Evolutionary conservation across 225 moss, liverwort and hornwort genomes (phyloP).

Genomic region (Anthoceros angustus): DNA sequence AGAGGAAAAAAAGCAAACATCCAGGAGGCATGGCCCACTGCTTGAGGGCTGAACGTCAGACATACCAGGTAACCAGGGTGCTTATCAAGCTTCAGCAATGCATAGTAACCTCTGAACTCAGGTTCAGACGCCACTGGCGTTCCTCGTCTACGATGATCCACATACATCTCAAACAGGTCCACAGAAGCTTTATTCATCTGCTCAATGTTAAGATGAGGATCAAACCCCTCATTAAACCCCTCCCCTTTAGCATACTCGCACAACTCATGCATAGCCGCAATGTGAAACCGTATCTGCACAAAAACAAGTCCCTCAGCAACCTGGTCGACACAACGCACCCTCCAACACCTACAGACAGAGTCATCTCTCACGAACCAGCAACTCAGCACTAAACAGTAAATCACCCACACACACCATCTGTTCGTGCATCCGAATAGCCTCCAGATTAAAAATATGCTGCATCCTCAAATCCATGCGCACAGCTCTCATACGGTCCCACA

Average conservation of each 20-base stretch:
- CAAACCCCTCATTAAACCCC: conserved; percentile 87
- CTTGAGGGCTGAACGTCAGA: conserved; percentile 1
- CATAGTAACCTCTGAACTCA: conserved; percentile 96
- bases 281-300: conserved; percentile 89
- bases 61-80: conserved; percentile 93
- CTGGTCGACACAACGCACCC: neutral
- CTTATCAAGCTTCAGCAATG: conserved; percentile 90
- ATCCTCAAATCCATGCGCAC: conserved; percentile 98
- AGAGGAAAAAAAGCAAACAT: neutral
- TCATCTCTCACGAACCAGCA: neutral
- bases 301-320: conserved; percentile 6
- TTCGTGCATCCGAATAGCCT: conserved; percentile 90
- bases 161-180: conserved; percentile 99
- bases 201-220: conserved; percentile 96
- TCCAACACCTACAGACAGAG: neutral
- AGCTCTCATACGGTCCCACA: conserved; percentile 99
- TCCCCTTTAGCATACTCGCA: conserved; percentile 89
- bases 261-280: conserved; percentile 96
- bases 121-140: conserved; percentile 62
- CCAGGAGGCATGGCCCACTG: too few relatives aligned
- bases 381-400: neutral
- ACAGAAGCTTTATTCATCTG: conserved; percentile 99
- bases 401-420: conserved; percentile 56
- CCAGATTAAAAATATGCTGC: conserved; percentile 89
- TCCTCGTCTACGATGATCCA: conserved; percentile 76